Conservation (phyloP, 306 rosid species). For the Leucaena leucocephala region DNA sequence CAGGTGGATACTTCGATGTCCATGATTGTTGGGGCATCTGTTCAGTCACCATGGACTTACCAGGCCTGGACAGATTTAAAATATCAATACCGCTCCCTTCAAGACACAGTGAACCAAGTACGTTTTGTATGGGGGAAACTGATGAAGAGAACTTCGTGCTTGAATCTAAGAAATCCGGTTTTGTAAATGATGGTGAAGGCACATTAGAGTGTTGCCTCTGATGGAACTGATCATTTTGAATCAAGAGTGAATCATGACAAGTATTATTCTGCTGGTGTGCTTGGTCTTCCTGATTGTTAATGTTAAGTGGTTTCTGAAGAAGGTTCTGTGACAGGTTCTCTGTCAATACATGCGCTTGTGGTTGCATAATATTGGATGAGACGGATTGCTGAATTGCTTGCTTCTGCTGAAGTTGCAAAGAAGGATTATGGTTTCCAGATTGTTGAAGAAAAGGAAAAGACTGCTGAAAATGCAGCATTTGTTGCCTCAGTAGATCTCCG, state of each 20-base stretch:
- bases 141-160: slow-evolving; percentile 56
- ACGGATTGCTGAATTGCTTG: slow-evolving; percentile 61
- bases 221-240: slow-evolving; percentile 63
- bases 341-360: slow-evolving; percentile 54
- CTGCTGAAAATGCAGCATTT: slow-evolving; percentile 73
- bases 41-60: slow-evolving; percentile 61
- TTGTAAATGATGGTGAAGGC: slow-evolving; percentile 69
- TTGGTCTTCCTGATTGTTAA: slow-evolving; percentile 61
- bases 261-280: slow-evolving; percentile 58
- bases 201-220: slow-evolving; percentile 63
- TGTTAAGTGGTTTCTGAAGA: slow-evolving; percentile 54
- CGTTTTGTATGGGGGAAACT: slow-evolving; percentile 56
- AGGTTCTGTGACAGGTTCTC: slow-evolving; percentile 69
- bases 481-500: slow-evolving; percentile 73
- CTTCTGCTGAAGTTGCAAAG: slow-evolving; percentile 61
- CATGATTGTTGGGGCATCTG: slow-evolving; percentile 71
- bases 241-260: slow-evolving; percentile 55
- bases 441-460: slow-evolving; percentile 74
- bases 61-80: slow-evolving; percentile 60
- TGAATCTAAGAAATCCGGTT: slow-evolving; percentile 60
- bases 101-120: slow-evolving; percentile 61
- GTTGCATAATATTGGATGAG: slow-evolving; percentile 59
- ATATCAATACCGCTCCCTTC: slow-evolving; percentile 62
- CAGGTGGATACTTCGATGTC: slow-evolving; percentile 55
- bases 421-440: slow-evolving; percentile 52